phyloP scores from a whole-genome alignment of 768 basidiomycete species.

The Punctularia strigosozonata region DNA sequence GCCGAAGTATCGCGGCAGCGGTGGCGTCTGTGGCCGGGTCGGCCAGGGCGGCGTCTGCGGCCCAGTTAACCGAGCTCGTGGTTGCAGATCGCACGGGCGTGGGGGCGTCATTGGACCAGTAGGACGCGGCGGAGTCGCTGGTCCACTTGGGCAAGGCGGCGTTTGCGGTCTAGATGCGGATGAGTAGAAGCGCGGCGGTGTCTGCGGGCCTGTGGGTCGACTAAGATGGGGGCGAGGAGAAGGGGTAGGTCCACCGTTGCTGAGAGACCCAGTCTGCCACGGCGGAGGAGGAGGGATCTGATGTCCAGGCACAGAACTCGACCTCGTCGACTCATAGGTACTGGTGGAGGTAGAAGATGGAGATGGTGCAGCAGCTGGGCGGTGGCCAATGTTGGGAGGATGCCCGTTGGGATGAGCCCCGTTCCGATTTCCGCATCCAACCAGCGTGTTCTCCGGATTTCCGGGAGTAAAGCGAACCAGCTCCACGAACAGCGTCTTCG shows the following conservation, averaged over 20 bases:
- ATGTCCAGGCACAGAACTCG: conserved; percentile 2
- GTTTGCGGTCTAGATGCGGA: too few relatives aligned
- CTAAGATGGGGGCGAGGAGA: conserved; percentile 15
- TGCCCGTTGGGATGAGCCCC: too few relatives aligned
- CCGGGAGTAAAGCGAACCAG: conserved; percentile 54
- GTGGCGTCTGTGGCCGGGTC: too few relatives aligned
- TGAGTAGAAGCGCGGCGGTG: conserved; percentile 3
- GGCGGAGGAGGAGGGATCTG: conserved; percentile 25
- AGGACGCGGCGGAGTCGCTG: too few relatives aligned
- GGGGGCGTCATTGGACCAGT: too few relatives aligned
- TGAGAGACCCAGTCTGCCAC: conserved; percentile 20
- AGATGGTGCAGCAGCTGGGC: conserved; percentile 12
- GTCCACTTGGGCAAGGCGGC: too few relatives aligned
- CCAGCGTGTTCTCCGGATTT: conserved; percentile 27
- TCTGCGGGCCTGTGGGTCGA: conserved; percentile 6
- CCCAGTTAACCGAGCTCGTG: too few relatives aligned
- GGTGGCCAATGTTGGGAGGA: conserved; percentile 14
- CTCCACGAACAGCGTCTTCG: conserved; percentile 63
- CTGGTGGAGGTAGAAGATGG: conserved; percentile 7
- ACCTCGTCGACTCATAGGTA: conserved; percentile 1
- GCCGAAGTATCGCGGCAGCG: background rate
- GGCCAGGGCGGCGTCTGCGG: too few relatives aligned
- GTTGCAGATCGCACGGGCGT: too few relatives aligned
- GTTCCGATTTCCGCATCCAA: too few relatives aligned
- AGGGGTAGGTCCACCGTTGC: conserved; percentile 17